phyloP scores from a whole-genome alignment of 139 green algal genomes.

The Picochlorum costavermella region DNA sequence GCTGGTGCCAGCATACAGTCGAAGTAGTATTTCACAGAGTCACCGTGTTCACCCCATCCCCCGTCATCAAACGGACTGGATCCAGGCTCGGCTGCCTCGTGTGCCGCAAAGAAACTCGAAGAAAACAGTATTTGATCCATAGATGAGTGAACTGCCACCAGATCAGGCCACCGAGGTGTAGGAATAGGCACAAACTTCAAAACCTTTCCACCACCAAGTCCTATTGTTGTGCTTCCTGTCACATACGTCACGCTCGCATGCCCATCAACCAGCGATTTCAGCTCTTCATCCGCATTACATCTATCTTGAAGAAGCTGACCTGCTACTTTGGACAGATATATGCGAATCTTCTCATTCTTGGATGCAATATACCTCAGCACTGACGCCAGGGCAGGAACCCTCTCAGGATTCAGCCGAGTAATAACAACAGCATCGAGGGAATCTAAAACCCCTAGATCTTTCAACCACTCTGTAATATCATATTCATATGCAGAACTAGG shows the following conservation, averaged over 20 bases:
- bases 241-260: conserved; percentile 4
- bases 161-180: conserved; percentile 88
- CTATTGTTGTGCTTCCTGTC: conserved; percentile 9
- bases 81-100: conserved; percentile 46
- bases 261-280: not conserved
- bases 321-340: conserved; percentile 75
- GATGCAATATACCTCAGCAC: conserved; percentile 44
- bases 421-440: conserved; percentile 65
- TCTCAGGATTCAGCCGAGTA: conserved; percentile 77
- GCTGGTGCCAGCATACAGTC: conserved; percentile 91
- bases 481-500: conserved; percentile 62
- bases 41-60: conserved; percentile 64
- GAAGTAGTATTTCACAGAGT: conserved; percentile 87
- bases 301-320: conserved; percentile 41
- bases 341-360: not conserved
- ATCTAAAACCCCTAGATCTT: conserved; percentile 2
- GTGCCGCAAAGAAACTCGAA: conserved; percentile 79
- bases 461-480: conserved; percentile 43
- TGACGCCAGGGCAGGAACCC: conserved; percentile 51
- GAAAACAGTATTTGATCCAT: conserved; percentile 56
- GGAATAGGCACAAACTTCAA: conserved; percentile 51
- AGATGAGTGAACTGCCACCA: conserved; percentile 22
- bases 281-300: conserved; percentile 4
- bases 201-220: conserved; percentile 9
- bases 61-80: conserved; percentile 38